Conservation (phyloP, 306 rosid species). For the Citrullus mucosospermus region DNA sequence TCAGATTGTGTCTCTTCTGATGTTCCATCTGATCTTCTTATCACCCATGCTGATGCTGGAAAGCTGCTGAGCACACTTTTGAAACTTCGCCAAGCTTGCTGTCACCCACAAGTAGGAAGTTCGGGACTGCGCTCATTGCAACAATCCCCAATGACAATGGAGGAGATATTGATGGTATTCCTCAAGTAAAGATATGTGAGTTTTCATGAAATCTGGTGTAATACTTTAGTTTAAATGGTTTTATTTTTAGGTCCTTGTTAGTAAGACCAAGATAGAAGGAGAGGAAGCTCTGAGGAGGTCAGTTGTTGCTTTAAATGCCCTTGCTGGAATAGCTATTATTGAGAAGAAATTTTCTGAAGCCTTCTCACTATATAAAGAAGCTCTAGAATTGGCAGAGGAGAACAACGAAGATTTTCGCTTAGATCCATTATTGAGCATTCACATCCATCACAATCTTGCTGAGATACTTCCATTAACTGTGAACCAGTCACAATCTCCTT, state of each 20-base stretch:
- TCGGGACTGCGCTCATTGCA: constrained; percentile 91
- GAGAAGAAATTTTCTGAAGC: constrained; percentile 60
- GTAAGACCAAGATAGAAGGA: constrained; percentile 86
- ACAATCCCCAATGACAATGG: constrained; percentile 96
- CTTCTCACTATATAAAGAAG: constrained; percentile 63
- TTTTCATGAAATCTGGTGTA: background rate
- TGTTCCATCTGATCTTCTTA: constrained; percentile 39
- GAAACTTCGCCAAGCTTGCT: constrained; percentile 97
- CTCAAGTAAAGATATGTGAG: background rate
- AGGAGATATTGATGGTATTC: constrained; percentile 75
- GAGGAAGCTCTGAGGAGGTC: constrained; percentile 87
- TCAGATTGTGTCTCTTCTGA: constrained; percentile 38
- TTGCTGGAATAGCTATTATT: constrained; percentile 65
- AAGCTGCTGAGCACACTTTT: constrained; percentile 76
- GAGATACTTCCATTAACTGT: constrained; percentile 52
- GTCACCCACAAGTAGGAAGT: constrained; percentile 98
- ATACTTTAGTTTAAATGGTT: constrained; percentile 8
- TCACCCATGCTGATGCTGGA: constrained; percentile 83
- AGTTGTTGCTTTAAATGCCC: constrained; percentile 77
- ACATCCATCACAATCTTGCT: constrained; percentile 78
- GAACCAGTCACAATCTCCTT: constrained; percentile 20
- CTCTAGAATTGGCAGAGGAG: constrained; percentile 59
- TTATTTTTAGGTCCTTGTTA: constrained; percentile 69
- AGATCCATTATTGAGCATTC: constrained; percentile 79
- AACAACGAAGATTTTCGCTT: constrained; percentile 75